Evolutionary conservation across 345 rosid species (phyloP).

Genomic region (Lumnitzera littorea): DNA sequence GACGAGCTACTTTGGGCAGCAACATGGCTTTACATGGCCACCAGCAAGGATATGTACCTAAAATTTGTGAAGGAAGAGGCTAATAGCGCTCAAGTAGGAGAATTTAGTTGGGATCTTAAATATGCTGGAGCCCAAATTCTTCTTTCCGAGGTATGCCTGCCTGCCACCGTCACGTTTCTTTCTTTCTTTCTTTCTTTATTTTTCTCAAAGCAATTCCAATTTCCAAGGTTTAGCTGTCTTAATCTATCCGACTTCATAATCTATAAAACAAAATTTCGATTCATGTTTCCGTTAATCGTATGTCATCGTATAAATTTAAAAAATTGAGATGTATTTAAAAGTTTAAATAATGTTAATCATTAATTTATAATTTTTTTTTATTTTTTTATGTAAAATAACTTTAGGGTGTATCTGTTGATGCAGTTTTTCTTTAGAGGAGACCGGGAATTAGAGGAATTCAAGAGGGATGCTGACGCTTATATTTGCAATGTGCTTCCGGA

Average conservation of each 20-base stretch:
- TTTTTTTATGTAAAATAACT: too few relatives aligned
- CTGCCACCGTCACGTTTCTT: too few relatives aligned
- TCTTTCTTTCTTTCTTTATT: not conserved
- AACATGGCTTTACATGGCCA: slow-evolving; percentile 76
- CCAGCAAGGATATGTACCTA: slow-evolving; percentile 27
- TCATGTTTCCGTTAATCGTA: too few relatives aligned
- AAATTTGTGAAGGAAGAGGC: slow-evolving; percentile 47
- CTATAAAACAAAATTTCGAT: too few relatives aligned
- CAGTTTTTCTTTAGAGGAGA: slow-evolving; percentile 52
- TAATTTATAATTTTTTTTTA: too few relatives aligned
- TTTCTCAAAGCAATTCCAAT: too few relatives aligned
- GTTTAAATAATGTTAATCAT: too few relatives aligned
- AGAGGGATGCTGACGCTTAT: slow-evolving; percentile 63
- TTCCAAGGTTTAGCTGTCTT: too few relatives aligned
- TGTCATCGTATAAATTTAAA: too few relatives aligned
- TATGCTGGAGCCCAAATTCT: slow-evolving; percentile 81
- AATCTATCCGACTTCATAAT: too few relatives aligned
- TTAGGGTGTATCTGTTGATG: slow-evolving; percentile 4
- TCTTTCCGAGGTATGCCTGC: slow-evolving; percentile 42
- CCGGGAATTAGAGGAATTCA: slow-evolving; percentile 30
- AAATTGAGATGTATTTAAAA: too few relatives aligned
- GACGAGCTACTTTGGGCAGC: slow-evolving; percentile 97
- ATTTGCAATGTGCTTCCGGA: slow-evolving; percentile 66
- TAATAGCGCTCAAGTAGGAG: slow-evolving; percentile 50
- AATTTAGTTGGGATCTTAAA: slow-evolving; percentile 95